Evolutionary conservation across 1,284 basidiomycete genomes (phyloP).

Genomic region (Puccinia coronata): DNA sequence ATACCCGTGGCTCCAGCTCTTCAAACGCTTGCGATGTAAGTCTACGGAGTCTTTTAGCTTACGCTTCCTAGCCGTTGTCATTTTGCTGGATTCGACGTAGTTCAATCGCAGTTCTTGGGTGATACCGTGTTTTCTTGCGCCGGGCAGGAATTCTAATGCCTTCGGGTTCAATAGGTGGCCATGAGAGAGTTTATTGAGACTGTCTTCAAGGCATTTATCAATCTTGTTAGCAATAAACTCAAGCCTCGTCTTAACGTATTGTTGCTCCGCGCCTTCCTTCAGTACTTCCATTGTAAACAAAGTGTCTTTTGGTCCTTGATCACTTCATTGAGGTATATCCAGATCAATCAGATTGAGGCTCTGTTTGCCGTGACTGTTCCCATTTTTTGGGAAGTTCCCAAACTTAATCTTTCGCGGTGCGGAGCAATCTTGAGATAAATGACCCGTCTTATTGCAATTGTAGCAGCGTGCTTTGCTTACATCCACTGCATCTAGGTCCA

Average conservation of each 20-base stretch:
- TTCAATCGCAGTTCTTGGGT: neutral
- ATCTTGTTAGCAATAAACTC: neutral
- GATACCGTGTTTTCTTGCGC: neutral
- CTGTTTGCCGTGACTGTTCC: neutral
- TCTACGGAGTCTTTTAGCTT: neutral
- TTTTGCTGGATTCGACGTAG: neutral
- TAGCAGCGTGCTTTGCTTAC: neutral
- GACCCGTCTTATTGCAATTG: constrained; percentile 16
- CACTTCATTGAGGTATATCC: neutral
- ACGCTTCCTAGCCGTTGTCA: neutral
- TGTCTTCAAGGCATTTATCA: neutral
- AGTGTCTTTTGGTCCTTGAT: no score
- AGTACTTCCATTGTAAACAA: no score
- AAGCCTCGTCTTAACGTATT: no score
- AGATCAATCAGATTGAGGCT: neutral
- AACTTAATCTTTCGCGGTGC: neutral
- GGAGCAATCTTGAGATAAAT: constrained; percentile 7
- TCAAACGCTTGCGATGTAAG: neutral
- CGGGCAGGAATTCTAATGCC: neutral
- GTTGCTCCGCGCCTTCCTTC: no score
- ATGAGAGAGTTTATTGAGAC: neutral
- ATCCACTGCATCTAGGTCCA: constrained; percentile 14
- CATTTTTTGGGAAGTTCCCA: neutral
- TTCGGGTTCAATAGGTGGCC: neutral
- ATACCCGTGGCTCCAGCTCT: neutral